A percentile compares a stretch with the other conserved stretches of the same genome.
phyloP scores from a whole-genome alignment of 441 rosid species.

The Lepidium campestre region DNA sequence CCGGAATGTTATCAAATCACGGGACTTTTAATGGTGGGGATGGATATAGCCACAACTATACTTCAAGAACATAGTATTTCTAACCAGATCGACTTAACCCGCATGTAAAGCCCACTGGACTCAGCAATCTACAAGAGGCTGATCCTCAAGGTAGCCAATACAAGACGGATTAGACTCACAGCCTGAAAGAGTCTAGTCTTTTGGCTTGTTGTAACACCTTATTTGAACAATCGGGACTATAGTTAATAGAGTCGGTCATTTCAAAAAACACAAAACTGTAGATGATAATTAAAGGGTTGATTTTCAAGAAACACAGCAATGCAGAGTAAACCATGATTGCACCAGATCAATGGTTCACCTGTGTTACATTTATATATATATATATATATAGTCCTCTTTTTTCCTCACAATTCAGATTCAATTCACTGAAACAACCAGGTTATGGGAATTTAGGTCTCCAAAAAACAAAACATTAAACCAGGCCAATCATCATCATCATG shows the following conservation, averaged over 20 bases:
- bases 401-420: constrained; percentile 7
- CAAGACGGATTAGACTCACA: background rate
- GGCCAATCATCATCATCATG: constrained; percentile 15
- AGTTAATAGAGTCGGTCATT: background rate
- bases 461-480: constrained; percentile 10
- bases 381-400: background rate
- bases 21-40: background rate
- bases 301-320: background rate
- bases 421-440: constrained; percentile 16
- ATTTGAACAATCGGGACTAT: background rate
- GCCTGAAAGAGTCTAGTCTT: no score
- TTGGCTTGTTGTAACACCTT: no score
- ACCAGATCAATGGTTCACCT: background rate
- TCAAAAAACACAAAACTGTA: background rate
- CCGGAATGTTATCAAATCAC: background rate
- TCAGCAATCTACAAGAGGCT: background rate
- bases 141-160: no score
- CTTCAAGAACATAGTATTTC: background rate
- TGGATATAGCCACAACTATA: background rate
- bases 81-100: background rate
- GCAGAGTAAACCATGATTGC: background rate
- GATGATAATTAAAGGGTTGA: background rate
- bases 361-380: background rate
- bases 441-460: constrained; percentile 6
- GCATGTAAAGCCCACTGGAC: background rate